Conservation (phyloP, 2,329 filamentous ascomycete species). For the Emydomyces testavorans region DNA sequence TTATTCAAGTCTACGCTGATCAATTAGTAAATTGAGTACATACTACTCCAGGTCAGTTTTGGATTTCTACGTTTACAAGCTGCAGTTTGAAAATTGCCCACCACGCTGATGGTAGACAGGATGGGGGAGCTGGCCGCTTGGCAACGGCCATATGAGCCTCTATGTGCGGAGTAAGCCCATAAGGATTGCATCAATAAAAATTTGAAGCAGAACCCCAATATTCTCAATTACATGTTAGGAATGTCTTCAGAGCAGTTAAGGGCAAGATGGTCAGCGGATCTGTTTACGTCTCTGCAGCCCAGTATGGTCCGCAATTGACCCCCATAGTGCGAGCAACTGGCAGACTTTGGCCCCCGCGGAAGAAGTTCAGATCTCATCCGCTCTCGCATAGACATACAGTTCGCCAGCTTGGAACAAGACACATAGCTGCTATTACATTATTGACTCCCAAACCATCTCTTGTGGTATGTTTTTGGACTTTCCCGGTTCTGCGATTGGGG, state of each 20-base stretch:
- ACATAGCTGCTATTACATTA: slow-evolving; percentile 10
- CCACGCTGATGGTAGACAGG: too few relatives aligned
- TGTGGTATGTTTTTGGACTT: slow-evolving; percentile 4
- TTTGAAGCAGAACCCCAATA: not conserved
- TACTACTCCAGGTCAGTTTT: too few relatives aligned
- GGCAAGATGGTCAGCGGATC: slow-evolving; percentile 3
- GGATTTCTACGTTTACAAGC: too few relatives aligned
- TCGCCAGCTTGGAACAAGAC: not conserved
- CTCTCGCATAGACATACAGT: not conserved
- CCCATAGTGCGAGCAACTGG: not conserved
- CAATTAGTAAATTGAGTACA: too few relatives aligned
- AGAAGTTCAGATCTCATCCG: not conserved
- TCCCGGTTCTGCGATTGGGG: not conserved
- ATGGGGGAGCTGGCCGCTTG: not conserved
- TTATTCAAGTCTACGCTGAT: too few relatives aligned
- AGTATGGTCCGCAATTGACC: not conserved
- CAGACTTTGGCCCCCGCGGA: not conserved
- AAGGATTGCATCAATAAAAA: too few relatives aligned
- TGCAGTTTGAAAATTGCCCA: too few relatives aligned
- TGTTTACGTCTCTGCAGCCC: not conserved
- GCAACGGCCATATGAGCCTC: not conserved
- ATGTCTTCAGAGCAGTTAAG: slow-evolving; percentile 1
- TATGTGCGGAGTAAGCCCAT: too few relatives aligned
- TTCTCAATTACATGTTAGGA: slow-evolving; percentile 9
- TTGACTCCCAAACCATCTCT: slow-evolving; percentile 8